Evolutionary conservation across 495 filamentous ascomycete genomes (phyloP).

Genomic region (Talaromyces thailandensis): DNA sequence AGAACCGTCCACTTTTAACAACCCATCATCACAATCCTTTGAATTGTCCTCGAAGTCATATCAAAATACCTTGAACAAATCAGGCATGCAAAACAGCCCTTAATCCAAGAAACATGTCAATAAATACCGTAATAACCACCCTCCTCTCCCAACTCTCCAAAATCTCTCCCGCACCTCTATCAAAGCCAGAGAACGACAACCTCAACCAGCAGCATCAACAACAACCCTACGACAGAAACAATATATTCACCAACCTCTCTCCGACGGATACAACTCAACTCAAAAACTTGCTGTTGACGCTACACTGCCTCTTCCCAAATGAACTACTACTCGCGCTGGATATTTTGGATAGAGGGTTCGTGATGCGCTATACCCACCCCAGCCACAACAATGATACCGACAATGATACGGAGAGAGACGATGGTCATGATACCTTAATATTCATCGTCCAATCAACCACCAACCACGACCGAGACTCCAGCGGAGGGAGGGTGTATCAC

Average conservation of each 20-base stretch:
- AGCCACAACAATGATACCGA: background rate
- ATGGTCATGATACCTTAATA: background rate
- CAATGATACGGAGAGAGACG: background rate
- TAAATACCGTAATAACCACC: background rate
- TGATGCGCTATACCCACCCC: slow-evolving; percentile 30
- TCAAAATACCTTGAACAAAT: background rate
- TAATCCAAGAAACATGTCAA: background rate
- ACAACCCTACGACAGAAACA: background rate
- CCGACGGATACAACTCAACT: slow-evolving; percentile 12
- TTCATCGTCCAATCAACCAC: slow-evolving; percentile 9
- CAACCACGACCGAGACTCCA: slow-evolving; percentile 12
- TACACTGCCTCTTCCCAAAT: slow-evolving; percentile 47
- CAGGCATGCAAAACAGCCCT: background rate
- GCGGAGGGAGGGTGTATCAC: slow-evolving; percentile 41
- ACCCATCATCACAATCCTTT: background rate
- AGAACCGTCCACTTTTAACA: background rate
- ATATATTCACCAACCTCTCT: slow-evolving; percentile 15
- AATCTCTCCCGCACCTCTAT: background rate
- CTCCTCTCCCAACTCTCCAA: slow-evolving; percentile 8
- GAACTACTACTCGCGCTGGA: slow-evolving; percentile 68
- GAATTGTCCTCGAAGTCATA: background rate
- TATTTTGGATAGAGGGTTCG: slow-evolving; percentile 64
- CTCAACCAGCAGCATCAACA: background rate
- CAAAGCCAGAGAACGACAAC: slow-evolving; percentile 5
- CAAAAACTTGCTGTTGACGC: slow-evolving; percentile 39